Evolutionary conservation across 768 basidiomycete genomes (phyloP), one percentile per base, ranked within the genome.

Genomic region (Suillus decipiens): DNA sequence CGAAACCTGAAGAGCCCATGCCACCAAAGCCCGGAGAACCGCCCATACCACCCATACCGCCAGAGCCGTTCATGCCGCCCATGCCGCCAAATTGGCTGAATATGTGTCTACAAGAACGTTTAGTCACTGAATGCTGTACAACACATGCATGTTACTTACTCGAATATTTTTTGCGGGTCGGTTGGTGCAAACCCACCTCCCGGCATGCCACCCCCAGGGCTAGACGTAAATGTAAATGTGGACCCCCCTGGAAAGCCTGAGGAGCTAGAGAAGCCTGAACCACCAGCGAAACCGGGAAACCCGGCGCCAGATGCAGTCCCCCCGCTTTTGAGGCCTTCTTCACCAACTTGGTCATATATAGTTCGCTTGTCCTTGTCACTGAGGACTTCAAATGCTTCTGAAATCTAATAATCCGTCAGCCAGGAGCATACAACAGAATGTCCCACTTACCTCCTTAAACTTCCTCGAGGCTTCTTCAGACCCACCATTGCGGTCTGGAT

Each of bases 381-480:
- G 61, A 99, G 86, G 34, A 96, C 95, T 73, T 99, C 96, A 70
- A 96, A 99, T 0, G 95, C 96, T 79, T 98, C 96, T 37, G 92
- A 92, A 53, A 98, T 85, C 90, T 96, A 59, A 19, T 24, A 2
- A 42, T 63, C 50, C 64, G 62, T 64, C 15, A 5, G 19, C n/a
- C 5, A 22, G 39, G 7, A 3, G 1, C 8, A 1, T 62, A 22
- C 14, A 5, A 9, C 2, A 24, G 9, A n/a, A 5, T 5, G 12
- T 31, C 36, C 1, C 15, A 70, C 81, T 33, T 47, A 89, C 95
- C 84, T 96, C 86, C 79, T 99, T 96, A 77, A 99, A 99, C 76
- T 92, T 96, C 74, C 85, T 82, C 2, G 86, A 89, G 0, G 96
- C 91, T 67, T 89, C 89, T 68, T 95, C 95, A 57, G 91, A 89